phyloP scores from a whole-genome alignment of 768 basidiomycete genomes.

The Xerocomellus chrysenteron region DNA sequence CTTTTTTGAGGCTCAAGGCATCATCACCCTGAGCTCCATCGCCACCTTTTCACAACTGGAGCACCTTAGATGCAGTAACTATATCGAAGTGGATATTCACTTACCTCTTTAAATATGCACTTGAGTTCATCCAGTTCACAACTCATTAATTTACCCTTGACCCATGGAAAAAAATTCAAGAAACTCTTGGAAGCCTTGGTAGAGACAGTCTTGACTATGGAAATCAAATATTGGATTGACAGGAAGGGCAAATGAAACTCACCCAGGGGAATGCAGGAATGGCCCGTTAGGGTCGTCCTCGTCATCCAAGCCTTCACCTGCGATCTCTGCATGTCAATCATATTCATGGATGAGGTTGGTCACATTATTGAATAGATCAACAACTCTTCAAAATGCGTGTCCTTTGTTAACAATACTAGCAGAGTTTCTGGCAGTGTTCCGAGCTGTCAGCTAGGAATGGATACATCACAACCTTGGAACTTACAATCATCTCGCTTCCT shows the following conservation, averaged over 20 bases:
- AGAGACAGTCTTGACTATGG: background rate
- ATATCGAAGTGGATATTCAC: background rate
- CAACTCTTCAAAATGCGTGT: background rate
- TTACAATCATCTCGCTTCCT: background rate
- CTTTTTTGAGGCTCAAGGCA: background rate
- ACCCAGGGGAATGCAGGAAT: background rate
- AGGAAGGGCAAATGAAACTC: background rate
- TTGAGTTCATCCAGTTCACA: background rate
- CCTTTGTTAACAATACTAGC: background rate
- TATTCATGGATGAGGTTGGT: background rate
- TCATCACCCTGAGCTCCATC: background rate
- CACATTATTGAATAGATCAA: background rate
- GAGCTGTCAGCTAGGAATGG: background rate
- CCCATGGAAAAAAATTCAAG: background rate
- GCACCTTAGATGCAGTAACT: background rate
- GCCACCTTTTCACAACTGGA: background rate
- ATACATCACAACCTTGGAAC: background rate
- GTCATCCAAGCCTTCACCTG: background rate
- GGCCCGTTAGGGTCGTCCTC: background rate
- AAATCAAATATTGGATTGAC: background rate
- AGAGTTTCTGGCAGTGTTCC: background rate
- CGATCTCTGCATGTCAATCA: background rate
- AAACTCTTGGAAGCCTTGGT: background rate
- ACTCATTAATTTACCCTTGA: background rate
- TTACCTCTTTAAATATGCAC: background rate